Evolutionary conservation across 2,329 filamentous ascomycete genomes (phyloP).

Genomic region (Colletotrichum sp.): DNA sequence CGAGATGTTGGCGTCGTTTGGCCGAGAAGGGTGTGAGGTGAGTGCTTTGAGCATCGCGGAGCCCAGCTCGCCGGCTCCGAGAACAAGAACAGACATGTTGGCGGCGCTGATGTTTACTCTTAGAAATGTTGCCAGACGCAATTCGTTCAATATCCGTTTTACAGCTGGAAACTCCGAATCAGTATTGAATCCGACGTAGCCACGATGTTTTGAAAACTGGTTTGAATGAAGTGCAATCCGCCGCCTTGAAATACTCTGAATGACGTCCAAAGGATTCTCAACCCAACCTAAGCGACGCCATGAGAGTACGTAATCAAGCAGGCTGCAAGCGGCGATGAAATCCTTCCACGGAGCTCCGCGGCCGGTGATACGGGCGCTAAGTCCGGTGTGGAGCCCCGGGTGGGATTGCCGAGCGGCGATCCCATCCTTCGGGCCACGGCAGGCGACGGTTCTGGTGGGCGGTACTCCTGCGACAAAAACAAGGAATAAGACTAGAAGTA

Average conservation of each 20-base stretch:
- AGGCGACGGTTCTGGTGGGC: accelerated
- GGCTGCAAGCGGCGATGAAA: background rate
- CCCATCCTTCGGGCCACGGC: background rate
- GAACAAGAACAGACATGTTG: constrained; percentile 53
- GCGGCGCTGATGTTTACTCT: accelerated
- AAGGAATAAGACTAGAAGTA: too few relatives aligned
- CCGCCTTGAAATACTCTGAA: background rate
- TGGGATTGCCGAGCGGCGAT: background rate
- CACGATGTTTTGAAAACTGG: background rate
- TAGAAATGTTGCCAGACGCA: accelerated
- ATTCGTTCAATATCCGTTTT: accelerated
- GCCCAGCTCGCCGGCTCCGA: constrained; percentile 73
- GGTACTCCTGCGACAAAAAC: accelerated
- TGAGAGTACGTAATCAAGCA: background rate
- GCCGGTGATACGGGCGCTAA: background rate
- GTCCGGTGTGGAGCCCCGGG: background rate
- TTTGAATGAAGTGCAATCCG: background rate
- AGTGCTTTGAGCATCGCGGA: constrained; percentile 59
- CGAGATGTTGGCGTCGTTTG: constrained; percentile 43
- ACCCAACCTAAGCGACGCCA: background rate
- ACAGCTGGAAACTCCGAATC: accelerated
- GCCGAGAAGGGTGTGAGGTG: constrained; percentile 45
- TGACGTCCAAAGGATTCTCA: accelerated
- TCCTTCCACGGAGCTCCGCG: background rate
- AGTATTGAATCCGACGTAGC: background rate